Base-by-base conservation (phyloP, 768 basidiomycete species). In the Rhodotorula kratochvilovae region DNA sequence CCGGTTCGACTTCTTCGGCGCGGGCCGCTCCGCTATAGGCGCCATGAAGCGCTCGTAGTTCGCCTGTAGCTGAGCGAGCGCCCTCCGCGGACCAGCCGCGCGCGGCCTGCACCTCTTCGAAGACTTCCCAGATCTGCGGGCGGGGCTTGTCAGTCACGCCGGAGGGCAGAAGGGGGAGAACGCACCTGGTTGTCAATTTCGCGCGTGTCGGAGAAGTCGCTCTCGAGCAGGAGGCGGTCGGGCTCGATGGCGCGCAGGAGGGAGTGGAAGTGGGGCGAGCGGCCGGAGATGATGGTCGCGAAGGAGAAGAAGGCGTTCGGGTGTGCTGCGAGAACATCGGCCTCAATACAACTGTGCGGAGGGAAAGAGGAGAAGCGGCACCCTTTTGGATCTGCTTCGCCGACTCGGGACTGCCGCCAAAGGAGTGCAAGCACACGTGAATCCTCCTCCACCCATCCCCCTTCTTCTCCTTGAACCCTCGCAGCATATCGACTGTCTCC, bases 341-440 rank as follows among this genome's bases (percentile, higher is more conserved):
- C 45, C 10, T 12, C 45, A 46, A 16, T 16, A 19, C 25, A 35
- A 39, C 0, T 33, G 68, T 19, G 62, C 23, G 5, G 2, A 58
- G 27, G 35, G 29, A 11, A 39, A 21, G 17, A 46, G 29, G 29
- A 10, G 33, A 35, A 29, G 12, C 8, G 57, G 51, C 56, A 78
- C 85, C 63, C 81, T 88, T 92, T 86, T 93, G 88, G 55, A 95
- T 84, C 59, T 84, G 84, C 66, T 80, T 81, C 87, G 90, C 90
- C 48, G 85, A 87, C 77, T 94, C 86, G 13, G 87, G 83, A 70
- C 89, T 91, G 74, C 93, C 81, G 0, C 91, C 90, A 77, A 92
- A 97, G 57, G 89, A 91, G 79, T 99, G 95, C 75, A 99, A 80
- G 79, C 95, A 92, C 58, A 97, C 81, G 76, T 88, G 94, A 78